A percentile compares a stretch with the other conserved stretches of the same genome.
These are phyloP conservation scores for Pseudoturritis turrita DNA, from an alignment of 345 rosid species.

Conservation along the genomic window DNA sequence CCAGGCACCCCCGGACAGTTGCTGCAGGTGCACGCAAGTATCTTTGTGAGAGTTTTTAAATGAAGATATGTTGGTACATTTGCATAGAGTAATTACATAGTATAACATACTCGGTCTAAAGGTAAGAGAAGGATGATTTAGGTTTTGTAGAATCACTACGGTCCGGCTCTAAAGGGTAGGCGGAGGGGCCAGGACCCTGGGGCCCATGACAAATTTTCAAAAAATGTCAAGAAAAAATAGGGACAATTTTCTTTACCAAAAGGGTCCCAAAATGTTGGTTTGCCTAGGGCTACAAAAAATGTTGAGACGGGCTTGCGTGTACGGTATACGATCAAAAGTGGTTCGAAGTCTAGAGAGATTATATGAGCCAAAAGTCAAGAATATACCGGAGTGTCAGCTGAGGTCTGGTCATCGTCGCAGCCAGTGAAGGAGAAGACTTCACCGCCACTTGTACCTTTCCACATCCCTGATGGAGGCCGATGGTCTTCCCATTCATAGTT, in stretches of 20 bases:
- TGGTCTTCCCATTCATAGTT: slow-evolving; percentile 78
- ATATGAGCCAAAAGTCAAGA: neutral
- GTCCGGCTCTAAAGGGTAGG: too few relatives aligned
- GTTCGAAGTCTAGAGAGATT: neutral
- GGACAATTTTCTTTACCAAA: too few relatives aligned
- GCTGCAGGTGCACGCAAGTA: slow-evolving; percentile 32
- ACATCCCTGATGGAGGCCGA: slow-evolving; percentile 62
- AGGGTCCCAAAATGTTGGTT: too few relatives aligned
- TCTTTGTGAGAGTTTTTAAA: neutral
- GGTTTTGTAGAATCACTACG: neutral
- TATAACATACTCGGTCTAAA: neutral
- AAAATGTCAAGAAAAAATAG: too few relatives aligned
- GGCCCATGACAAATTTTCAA: too few relatives aligned
- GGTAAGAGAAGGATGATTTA: neutral
- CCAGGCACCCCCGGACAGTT: slow-evolving; percentile 58
- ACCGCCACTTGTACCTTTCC: slow-evolving; percentile 96
- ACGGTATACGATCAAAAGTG: neutral
- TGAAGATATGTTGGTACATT: neutral
- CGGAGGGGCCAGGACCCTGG: too few relatives aligned
- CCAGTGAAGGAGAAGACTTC: slow-evolving; percentile 88
- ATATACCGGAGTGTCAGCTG: slow-evolving; percentile 77
- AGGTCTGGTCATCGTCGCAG: slow-evolving; percentile 79
- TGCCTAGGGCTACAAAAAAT: too few relatives aligned
- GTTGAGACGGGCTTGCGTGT: too few relatives aligned
- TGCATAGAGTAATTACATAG: neutral